phyloP scores from a whole-genome alignment of 371 early-diverging fungal species.

The Mortierella sp. region DNA sequence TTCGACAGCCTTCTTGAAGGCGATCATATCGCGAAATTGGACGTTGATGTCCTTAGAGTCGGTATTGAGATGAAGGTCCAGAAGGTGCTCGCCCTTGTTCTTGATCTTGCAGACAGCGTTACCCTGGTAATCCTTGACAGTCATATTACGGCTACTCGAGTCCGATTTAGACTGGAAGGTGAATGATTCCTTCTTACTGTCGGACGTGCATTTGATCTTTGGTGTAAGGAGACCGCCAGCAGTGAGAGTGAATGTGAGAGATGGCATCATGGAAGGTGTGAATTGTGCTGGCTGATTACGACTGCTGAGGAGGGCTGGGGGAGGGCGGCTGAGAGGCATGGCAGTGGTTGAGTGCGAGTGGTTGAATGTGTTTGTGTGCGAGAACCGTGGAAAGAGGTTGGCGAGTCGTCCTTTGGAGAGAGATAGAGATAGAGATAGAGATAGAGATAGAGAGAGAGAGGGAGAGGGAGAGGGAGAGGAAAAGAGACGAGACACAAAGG shows the following conservation, averaged over 20 bases:
- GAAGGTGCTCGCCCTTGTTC: constrained; percentile 48
- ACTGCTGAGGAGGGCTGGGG: constrained; percentile 37
- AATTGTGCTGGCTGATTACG: constrained; percentile 39
- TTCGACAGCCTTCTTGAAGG: constrained; percentile 52
- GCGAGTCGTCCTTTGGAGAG: background rate
- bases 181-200: constrained; percentile 38
- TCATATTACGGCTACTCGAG: constrained; percentile 27
- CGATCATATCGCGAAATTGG: constrained; percentile 51
- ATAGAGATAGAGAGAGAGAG: background rate
- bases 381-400: background rate
- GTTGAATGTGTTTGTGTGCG: background rate
- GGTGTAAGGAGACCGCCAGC: constrained; percentile 38
- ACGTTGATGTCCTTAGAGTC: constrained; percentile 52
- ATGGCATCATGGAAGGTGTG: constrained; percentile 36
- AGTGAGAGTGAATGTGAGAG: constrained; percentile 39
- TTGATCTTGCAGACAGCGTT: constrained; percentile 46
- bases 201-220: constrained; percentile 43
- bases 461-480: too few relatives aligned
- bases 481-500: background rate
- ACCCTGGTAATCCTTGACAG: constrained; percentile 35
- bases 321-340: constrained; percentile 47
- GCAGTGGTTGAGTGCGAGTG: background rate
- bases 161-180: constrained; percentile 50
- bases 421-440: background rate
- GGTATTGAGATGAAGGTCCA: constrained; percentile 44